phyloP scores from a whole-genome alignment of 306 rosid genomes.

The Senna siamea region DNA sequence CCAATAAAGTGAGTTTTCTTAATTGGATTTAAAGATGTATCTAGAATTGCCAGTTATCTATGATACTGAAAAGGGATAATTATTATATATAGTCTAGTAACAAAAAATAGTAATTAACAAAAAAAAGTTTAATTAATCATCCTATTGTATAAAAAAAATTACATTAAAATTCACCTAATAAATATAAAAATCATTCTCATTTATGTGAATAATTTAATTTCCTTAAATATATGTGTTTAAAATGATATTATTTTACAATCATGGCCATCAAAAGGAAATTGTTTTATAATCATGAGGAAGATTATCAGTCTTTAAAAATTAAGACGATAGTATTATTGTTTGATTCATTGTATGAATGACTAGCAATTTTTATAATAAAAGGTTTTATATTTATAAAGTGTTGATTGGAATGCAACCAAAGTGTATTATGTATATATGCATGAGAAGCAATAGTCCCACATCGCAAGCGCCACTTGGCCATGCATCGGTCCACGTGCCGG shows the following conservation, averaged over 20 bases:
- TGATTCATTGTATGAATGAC: neutral
- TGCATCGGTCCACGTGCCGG: constrained; percentile 47
- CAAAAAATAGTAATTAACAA: neutral
- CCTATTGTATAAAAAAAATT: too few species aligned
- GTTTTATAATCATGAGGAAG: neutral
- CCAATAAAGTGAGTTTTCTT: neutral
- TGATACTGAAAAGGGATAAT: too few species aligned
- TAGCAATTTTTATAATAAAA: neutral
- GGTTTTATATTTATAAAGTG: neutral
- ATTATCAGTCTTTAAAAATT: too few species aligned
- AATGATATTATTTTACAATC: too few species aligned
- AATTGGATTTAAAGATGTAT: neutral
- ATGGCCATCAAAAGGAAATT: too few species aligned
- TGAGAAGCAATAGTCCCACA: neutral
- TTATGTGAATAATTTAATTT: neutral
- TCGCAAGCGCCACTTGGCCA: constrained; percentile 39
- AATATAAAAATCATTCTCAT: too few species aligned
- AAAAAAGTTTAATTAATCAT: neutral
- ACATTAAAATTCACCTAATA: too few species aligned
- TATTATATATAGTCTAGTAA: neutral
- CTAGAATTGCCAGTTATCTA: too few species aligned
- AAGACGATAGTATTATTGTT: neutral
- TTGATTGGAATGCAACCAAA: constrained; percentile 33
- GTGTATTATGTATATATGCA: neutral
- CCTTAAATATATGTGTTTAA: neutral